Evolutionary conservation across 2,329 filamentous ascomycete species (phyloP), one percentile per base, ranked within the genome.

Genomic region (Phialophora expanda): DNA sequence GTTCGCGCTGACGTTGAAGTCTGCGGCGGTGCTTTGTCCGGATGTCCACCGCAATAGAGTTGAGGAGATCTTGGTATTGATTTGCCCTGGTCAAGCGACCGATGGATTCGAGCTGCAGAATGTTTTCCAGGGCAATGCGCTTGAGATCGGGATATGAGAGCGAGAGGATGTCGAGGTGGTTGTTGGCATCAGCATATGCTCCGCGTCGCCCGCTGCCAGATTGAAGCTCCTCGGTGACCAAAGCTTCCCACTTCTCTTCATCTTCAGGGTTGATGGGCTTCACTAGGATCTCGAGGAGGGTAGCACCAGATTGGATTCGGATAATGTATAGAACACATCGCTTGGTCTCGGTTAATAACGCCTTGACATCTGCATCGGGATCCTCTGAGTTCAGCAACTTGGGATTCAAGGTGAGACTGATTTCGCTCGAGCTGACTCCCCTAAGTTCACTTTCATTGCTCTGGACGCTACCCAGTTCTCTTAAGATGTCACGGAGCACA

Each of bases 281-380:
- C 70, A 97, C 90, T 72, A 99, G 87, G 68, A 99, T 97, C 68
- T 98, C 93, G 78, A 98, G 88, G n/a, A 99, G 86, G 73, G 94
- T 97, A 59, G 89, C 82, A 8, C 95, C 95, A 1, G 91, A 92
- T 78, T 99, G 96, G 41, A 99, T 90, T 66, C 95, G 90, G 75
- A 99, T 98, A 76, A 99, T 98, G 79, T 98, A 99, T 69, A 99
- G 83, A 48, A 98, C 90, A 75, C 95, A 97, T 73, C 95, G 89
- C 81, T 99, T 99, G 2, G 95, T 98, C 80, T 98, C 95, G 88
- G 97, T 98, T 77, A 97, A 97, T 2, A 99, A 84, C 1, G 93
- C 85, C 79, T 98, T 97, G 69, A 95, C 84, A 66, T 95, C 91
- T 3, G 93, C 92, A 75, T 98, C 94, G 3, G 95, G 94, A 75